Evolutionary conservation across 192 early-diverging fungal genomes (phyloP).

Genomic region (Coemansia sp.): DNA sequence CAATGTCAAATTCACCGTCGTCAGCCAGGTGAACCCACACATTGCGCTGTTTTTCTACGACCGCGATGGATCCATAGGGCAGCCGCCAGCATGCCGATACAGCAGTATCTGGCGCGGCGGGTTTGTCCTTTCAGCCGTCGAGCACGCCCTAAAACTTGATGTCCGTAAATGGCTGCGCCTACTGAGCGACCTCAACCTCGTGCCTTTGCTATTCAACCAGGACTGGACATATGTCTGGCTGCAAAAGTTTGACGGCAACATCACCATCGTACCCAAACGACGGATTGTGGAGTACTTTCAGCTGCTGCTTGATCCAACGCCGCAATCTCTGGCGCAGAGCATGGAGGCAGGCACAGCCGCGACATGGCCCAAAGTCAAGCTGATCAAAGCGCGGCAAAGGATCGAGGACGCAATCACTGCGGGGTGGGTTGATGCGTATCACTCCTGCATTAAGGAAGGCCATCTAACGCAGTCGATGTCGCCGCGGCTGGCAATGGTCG

Average conservation of each 20-base stretch:
- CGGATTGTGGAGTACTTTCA: slow-evolving; percentile 63
- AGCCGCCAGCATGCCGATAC: slow-evolving; percentile 66
- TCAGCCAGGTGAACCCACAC: slow-evolving; percentile 89
- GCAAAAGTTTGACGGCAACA: slow-evolving; percentile 88
- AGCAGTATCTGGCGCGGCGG: slow-evolving; percentile 88
- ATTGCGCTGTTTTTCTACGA: slow-evolving; percentile 84
- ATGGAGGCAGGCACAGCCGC: slow-evolving; percentile 62
- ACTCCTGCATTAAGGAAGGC: slow-evolving; percentile 12
- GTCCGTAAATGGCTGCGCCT: slow-evolving; percentile 84
- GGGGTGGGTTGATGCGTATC: slow-evolving; percentile 20
- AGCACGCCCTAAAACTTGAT: slow-evolving; percentile 82
- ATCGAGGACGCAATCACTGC: slow-evolving; percentile 68
- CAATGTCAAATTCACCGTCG: slow-evolving; percentile 85
- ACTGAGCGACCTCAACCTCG: slow-evolving; percentile 72
- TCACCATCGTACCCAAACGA: slow-evolving; percentile 75
- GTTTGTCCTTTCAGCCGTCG: slow-evolving; percentile 75
- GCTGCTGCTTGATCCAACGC: slow-evolving; percentile 66
- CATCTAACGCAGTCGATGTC: slow-evolving; percentile 4
- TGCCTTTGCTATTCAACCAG: slow-evolving; percentile 73
- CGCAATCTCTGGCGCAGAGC: slow-evolving; percentile 56
- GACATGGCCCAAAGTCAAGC: slow-evolving; percentile 76
- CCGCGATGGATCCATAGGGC: slow-evolving; percentile 71
- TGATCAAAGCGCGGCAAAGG: slow-evolving; percentile 71
- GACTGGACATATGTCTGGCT: slow-evolving; percentile 84
- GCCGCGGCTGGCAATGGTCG: slow-evolving; percentile 2